A percentile compares a stretch with the other conserved stretches of the same genome.
Evolutionary conservation across 2,329 filamentous ascomycete genomes (phyloP).

Genomic region (Apiospora aurea): DNA sequence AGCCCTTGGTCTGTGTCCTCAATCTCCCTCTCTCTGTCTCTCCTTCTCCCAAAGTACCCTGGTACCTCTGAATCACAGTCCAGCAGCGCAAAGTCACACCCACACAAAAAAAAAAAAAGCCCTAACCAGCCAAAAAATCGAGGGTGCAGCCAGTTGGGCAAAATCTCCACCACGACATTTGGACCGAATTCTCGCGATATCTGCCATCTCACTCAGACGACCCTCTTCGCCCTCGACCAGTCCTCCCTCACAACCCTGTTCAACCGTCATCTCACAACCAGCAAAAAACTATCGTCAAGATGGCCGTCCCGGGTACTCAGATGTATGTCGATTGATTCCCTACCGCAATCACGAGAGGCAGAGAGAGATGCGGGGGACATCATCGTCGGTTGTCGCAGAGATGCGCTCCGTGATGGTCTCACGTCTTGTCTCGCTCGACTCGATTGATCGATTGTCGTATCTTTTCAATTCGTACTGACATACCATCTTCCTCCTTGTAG

Average conservation of each 20-base stretch:
- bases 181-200: constrained; percentile 28
- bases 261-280: constrained; percentile 35
- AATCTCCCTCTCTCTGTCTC: too few species aligned
- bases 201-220: constrained; percentile 23
- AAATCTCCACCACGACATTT: constrained; percentile 24
- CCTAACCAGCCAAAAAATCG: constrained; percentile 25
- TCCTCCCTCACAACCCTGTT: constrained; percentile 44
- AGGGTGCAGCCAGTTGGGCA: constrained; percentile 22
- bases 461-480: constrained; percentile 30
- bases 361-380: constrained; percentile 21
- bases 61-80: neutral
- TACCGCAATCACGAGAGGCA: neutral
- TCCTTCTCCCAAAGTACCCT: constrained; percentile 12
- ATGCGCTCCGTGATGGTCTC: neutral
- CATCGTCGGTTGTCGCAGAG: neutral
- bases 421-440: neutral
- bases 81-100: neutral
- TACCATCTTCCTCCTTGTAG: constrained; percentile 50
- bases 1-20: constrained; percentile 18
- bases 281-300: constrained; percentile 53
- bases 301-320: constrained; percentile 68
- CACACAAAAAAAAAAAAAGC: constrained; percentile 23
- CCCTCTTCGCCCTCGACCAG: constrained; percentile 34
- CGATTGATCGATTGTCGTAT: neutral
- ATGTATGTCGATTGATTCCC: constrained; percentile 57